phyloP scores from a whole-genome alignment of 257 asterid genomes.

The Petunia axillaris region DNA sequence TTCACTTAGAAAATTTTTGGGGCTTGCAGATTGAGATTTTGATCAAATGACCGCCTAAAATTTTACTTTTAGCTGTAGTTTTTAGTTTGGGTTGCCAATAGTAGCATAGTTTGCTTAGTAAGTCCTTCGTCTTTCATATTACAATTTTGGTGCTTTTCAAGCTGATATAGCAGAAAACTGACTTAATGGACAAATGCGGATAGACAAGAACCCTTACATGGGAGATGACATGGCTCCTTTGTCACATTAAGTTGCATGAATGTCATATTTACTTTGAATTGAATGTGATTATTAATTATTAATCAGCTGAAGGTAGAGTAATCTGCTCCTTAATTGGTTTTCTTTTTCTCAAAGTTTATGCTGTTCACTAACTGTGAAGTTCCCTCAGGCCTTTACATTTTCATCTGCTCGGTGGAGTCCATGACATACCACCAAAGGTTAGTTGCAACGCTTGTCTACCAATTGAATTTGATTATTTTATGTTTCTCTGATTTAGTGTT shows the following conservation, averaged over 20 bases:
- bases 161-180: not conserved
- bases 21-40: not conserved
- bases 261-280: not conserved
- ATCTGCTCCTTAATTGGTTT: conserved; percentile 20
- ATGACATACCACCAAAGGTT: conserved; percentile 61
- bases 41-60: not conserved
- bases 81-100: not conserved
- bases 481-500: conserved; percentile 38
- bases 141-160: not conserved
- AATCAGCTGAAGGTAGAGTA: conserved; percentile 16
- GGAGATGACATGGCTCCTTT: conserved; percentile 21
- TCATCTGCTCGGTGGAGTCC: conserved; percentile 50
- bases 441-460: conserved; percentile 34
- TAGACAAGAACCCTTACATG: conserved; percentile 6
- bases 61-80: not conserved
- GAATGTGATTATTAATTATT: not conserved
- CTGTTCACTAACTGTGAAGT: conserved; percentile 37
- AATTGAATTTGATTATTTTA: not conserved
- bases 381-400: conserved; percentile 59
- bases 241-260: not conserved
- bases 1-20: not conserved
- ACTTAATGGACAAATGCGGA: not conserved
- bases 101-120: conserved; percentile 14
- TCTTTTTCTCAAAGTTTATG: conserved; percentile 14
- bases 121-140: conserved; percentile 14